Evolutionary conservation across 1,284 basidiomycete genomes (phyloP).

Genomic region (Fistulina hepatica): DNA sequence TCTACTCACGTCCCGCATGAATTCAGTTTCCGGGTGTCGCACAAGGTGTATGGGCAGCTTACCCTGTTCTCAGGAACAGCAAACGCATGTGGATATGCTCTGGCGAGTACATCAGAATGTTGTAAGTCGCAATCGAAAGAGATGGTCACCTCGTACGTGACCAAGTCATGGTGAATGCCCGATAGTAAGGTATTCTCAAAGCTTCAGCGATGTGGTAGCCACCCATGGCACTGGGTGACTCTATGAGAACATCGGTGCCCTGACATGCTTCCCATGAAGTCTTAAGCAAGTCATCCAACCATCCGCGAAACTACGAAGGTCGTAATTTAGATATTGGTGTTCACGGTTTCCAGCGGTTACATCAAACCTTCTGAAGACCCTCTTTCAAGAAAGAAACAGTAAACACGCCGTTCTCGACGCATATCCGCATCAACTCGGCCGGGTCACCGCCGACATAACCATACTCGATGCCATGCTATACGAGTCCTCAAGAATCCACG

Average conservation of each 20-base stretch:
- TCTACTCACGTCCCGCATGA: constrained; percentile 33
- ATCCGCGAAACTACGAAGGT: constrained; percentile 72
- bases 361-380: constrained; percentile 67
- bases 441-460: constrained; percentile 93
- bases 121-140: constrained; percentile 5
- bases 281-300: constrained; percentile 91
- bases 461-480: constrained; percentile 88
- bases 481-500: constrained; percentile 11
- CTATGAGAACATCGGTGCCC: constrained; percentile 85
- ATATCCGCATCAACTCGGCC: constrained; percentile 89
- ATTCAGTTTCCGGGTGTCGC: constrained; percentile 8
- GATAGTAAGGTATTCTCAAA: constrained; percentile 84
- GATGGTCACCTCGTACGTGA: constrained; percentile 63
- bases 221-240: constrained; percentile 96
- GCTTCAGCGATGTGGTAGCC: constrained; percentile 98
- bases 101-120: constrained; percentile 19
- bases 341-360: not conserved
- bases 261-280: constrained; percentile 96
- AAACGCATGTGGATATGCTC: constrained; percentile 96
- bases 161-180: constrained; percentile 86
- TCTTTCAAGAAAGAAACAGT: constrained; percentile 92
- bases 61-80: constrained; percentile 89
- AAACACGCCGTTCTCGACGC: constrained; percentile 94
- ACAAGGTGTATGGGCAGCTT: constrained; percentile 11
- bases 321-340: not conserved